Evolutionary conservation across 257 asterid genomes (phyloP), one percentile per base, ranked within the genome.

Genomic region (Mentha longifolia): DNA sequence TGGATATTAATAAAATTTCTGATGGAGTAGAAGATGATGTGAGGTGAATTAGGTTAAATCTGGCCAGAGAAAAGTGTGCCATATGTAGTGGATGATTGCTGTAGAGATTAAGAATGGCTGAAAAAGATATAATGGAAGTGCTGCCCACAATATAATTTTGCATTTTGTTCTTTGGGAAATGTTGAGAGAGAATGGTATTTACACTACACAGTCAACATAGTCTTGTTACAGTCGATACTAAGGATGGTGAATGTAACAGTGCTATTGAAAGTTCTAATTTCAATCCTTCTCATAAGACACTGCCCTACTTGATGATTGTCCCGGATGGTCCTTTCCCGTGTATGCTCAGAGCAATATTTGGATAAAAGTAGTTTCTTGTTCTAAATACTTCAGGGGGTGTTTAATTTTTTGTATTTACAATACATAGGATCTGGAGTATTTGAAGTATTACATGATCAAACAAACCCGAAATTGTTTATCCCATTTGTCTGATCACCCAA

Each of bases 51-150:
- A 35, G 39, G 39, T 6, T 35, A 35, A 35, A 35, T 7, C 57
- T 61, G 66, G 19, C 33, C 33, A 16, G 54, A 33, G 61, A 9
- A 64, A 30, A 25, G 17, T n/a, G n/a, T n/a, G 15, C 33, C 39
- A 3, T 45, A 22, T 17, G 55, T 33, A 65, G 50, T 28, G 31
- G 61, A 49, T 47, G 42, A 4, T 9, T 49, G 41, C 17, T 61
- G 74, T 46, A 45, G 67, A 22, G 39, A 17, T 39, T 25, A 28
- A 67, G 30, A 22, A 10, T 73, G 68, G 33, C 62, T 73, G 65
- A 61, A 66, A 73, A 68, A 57, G 66, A 68, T 39, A 43, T 3
- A 16, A 17, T 61, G 31, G 54, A 41, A 50, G 25, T 47, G 49
- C n/a, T 39, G 54, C n/a, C 42, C n/a, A n/a, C n/a, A n/a, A n/a